A percentile compares a stretch with the other conserved stretches of the same genome.
phyloP scores from a whole-genome alignment of 345 rosid species.

The Aegle marmelos region DNA sequence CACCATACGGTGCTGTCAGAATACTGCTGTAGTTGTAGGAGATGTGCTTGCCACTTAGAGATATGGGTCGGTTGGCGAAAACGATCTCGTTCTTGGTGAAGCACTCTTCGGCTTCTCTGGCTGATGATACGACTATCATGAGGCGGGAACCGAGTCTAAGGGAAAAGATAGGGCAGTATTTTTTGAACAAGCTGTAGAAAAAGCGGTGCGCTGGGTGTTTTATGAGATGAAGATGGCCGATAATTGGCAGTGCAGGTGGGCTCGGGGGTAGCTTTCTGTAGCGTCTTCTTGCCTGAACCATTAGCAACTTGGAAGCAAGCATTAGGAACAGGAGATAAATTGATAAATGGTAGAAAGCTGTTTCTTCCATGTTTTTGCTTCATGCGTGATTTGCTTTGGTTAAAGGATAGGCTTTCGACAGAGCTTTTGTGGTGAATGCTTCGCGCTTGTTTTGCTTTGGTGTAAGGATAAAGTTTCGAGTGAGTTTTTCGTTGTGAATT shows the following conservation, averaged over 20 bases:
- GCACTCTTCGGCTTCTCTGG: slow-evolving; percentile 41
- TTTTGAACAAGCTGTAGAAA: slow-evolving; percentile 10
- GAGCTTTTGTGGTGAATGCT: too few species aligned
- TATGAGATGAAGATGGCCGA: slow-evolving; percentile 45
- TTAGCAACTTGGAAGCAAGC: neutral
- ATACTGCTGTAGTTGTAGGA: slow-evolving; percentile 39
- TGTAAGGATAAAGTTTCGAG: too few species aligned
- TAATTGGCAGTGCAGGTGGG: slow-evolving; percentile 28
- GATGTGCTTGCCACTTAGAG: slow-evolving; percentile 29
- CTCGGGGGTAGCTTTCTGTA: slow-evolving; percentile 20
- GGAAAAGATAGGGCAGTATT: slow-evolving; percentile 28
- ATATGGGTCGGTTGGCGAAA: slow-evolving; percentile 42
- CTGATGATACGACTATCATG: slow-evolving; percentile 33
- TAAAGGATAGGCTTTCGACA: too few species aligned
- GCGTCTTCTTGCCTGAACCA: neutral
- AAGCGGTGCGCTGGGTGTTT: slow-evolving; percentile 18
- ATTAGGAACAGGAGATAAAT: slow-evolving; percentile 9
- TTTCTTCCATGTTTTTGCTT: neutral
- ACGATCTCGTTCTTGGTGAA: slow-evolving; percentile 47
- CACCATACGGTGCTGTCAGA: slow-evolving; percentile 41
- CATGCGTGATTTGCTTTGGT: too few species aligned
- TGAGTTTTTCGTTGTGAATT: too few species aligned
- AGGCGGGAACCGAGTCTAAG: slow-evolving; percentile 40
- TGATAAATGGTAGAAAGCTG: neutral
- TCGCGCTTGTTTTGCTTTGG: too few species aligned